phyloP scores from a whole-genome alignment of 306 rosid genomes.

The Lathyrus aphaca region DNA sequence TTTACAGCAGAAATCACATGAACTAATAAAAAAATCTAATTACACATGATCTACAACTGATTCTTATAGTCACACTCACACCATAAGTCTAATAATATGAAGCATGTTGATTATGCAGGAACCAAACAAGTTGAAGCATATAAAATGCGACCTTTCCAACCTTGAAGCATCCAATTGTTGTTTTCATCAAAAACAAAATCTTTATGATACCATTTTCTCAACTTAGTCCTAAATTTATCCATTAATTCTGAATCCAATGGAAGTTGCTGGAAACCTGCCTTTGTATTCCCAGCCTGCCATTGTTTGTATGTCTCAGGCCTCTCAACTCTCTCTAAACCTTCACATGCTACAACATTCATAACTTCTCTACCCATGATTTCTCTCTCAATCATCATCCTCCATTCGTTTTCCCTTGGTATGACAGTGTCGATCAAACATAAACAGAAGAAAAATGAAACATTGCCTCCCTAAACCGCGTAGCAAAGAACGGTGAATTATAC shows the following conservation, averaged over 20 bases:
- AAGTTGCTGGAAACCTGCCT: slow-evolving; percentile 67
- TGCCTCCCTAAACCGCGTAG: slow-evolving; percentile 72
- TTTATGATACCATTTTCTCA: slow-evolving; percentile 58
- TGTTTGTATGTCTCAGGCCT: slow-evolving; percentile 80
- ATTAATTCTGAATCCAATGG: slow-evolving; percentile 54
- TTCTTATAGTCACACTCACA: neutral
- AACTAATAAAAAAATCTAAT: neutral
- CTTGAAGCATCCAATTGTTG: slow-evolving; percentile 73
- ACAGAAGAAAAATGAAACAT: slow-evolving; percentile 65
- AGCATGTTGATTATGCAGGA: slow-evolving; percentile 45
- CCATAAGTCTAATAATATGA: neutral
- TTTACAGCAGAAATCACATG: neutral
- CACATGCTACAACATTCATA: slow-evolving; percentile 78
- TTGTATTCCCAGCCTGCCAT: slow-evolving; percentile 63
- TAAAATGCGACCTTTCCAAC: slow-evolving; percentile 82
- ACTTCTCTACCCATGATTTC: slow-evolving; percentile 64
- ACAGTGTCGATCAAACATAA: slow-evolving; percentile 55
- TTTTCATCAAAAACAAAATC: slow-evolving; percentile 72
- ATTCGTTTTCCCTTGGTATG: slow-evolving; percentile 49
- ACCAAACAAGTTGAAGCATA: slow-evolving; percentile 79
- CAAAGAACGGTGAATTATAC: slow-evolving; percentile 72
- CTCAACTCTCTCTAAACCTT: slow-evolving; percentile 71
- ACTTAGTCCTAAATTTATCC: slow-evolving; percentile 39
- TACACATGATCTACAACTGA: neutral
- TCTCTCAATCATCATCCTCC: slow-evolving; percentile 59